phyloP scores from a whole-genome alignment of 2,329 filamentous ascomycete genomes.

The Diplodia intermedia region DNA sequence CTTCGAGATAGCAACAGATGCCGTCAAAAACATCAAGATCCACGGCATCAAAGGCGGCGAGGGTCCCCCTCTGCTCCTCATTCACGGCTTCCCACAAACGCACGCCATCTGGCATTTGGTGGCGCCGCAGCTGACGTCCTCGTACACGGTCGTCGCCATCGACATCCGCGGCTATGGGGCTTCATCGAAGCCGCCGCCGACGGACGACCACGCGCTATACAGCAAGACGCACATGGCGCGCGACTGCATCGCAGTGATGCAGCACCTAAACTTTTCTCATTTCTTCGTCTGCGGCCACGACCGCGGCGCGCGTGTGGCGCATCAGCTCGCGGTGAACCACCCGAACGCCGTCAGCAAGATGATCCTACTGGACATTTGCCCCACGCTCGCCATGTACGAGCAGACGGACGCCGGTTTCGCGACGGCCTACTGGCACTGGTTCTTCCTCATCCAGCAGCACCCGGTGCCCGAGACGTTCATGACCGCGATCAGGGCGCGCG shows the following conservation, averaged over 20 bases:
- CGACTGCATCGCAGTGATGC: constrained; percentile 58
- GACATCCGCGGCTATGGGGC: constrained; percentile 62
- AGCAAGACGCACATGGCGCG: constrained; percentile 59
- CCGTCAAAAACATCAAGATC: constrained; percentile 50
- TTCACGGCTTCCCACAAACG: constrained; percentile 63
- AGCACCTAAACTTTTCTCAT: constrained; percentile 46
- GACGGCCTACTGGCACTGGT: constrained; percentile 65
- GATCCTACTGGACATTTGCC: constrained; percentile 58
- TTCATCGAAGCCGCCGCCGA: constrained; percentile 54
- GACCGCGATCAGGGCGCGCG: constrained; percentile 49
- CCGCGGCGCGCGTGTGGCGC: constrained; percentile 62
- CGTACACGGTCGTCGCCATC: constrained; percentile 55
- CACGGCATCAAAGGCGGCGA: constrained; percentile 47
- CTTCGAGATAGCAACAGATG: constrained; percentile 22
- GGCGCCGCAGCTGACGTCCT: constrained; percentile 47
- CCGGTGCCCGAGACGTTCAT: constrained; percentile 61
- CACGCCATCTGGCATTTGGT: constrained; percentile 61
- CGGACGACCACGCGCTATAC: constrained; percentile 43
- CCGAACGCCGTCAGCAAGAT: constrained; percentile 48
- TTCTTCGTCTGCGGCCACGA: constrained; percentile 61
- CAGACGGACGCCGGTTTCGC: constrained; percentile 54
- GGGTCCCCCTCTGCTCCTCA: constrained; percentile 54
- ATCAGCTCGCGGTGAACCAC: constrained; percentile 61
- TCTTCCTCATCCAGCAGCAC: constrained; percentile 61
- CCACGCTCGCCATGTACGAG: constrained; percentile 62